Evolutionary conservation across 2,329 filamentous ascomycete species (phyloP), one percentile per base, ranked within the genome.

Genomic region (Pseudogymnoascus verrucosus): DNA sequence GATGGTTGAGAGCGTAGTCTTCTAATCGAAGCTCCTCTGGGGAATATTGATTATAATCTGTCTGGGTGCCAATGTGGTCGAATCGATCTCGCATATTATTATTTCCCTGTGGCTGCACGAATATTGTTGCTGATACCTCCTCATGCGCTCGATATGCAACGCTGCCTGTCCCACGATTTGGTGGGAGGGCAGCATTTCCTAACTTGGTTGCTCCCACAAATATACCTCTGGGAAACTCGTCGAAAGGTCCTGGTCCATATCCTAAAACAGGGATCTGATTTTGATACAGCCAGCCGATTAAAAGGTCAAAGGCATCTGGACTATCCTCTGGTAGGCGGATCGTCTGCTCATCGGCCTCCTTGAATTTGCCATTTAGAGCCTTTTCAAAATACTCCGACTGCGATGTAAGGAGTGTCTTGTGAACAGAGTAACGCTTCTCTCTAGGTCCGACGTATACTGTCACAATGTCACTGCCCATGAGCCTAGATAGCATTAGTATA

Each of bases 331-430:
- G 62, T 5, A 70, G 31, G 19, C 64, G 19, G 19, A 69, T 67
- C 6, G 47, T 61, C 36, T 67, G 67, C 28, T 64, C 60, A 57
- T 62, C 60, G 23, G 62, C 64, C 60, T 71, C 69, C 57, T 63
- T 67, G 63, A 69, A 69, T 3, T 47, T 36, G 8, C 67, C 64
- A 39, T 66, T 67, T 12, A 72, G 51, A 3, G 67, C 66, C n/a
- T 66, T 68, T 1, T 69, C 28, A 57, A 73, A 71, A 63, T 66
- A 71, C 5, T 60, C 40, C 0, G 69, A 71, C 23, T 68, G 64
- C 4, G 65, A 62, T 28, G 65, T 65, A 23, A 73, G 64, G 4
- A 72, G 63, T 5, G 64, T 54, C 21, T 70, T 70, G 39, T 71
- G 71, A 8, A 71, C 62, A 5, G 65, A 31, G 62, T 67, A 72